Evolutionary conservation across 345 rosid species (phyloP).

Genomic region (rapeseed (Brassica napus)): DNA sequence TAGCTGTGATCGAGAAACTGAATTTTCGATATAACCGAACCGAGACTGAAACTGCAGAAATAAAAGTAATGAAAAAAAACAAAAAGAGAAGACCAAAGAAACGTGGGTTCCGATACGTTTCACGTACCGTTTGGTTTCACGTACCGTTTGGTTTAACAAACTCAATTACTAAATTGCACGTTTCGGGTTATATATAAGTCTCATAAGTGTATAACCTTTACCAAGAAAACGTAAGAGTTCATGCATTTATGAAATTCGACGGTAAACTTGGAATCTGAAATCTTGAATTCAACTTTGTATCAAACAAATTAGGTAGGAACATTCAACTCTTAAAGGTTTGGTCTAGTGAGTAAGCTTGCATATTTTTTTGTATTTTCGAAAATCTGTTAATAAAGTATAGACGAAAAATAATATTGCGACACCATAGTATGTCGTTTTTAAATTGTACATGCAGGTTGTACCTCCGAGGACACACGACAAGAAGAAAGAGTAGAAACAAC

Average conservation of each 20-base stretch:
- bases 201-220: background rate
- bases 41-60: background rate
- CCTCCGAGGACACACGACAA: background rate
- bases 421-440: no score
- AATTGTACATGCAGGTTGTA: background rate
- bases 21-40: background rate
- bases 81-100: slow-evolving; percentile 7
- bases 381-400: background rate
- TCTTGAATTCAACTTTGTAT: background rate
- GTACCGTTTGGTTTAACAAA: slow-evolving; percentile 14
- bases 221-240: slow-evolving; percentile 2
- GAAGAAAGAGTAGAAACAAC: background rate
- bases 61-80: background rate
- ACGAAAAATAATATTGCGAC: background rate
- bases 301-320: background rate
- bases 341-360: background rate
- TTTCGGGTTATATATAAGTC: slow-evolving; percentile 4
- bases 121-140: slow-evolving; percentile 12
- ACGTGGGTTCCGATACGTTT: slow-evolving; percentile 17
- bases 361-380: background rate
- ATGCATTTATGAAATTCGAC: background rate
- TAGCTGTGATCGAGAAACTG: background rate
- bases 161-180: slow-evolving; percentile 19
- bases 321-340: background rate
- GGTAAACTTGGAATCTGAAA: background rate